A percentile compares a stretch with the other conserved stretches of the same genome.
These are phyloP conservation scores for Mallotus japonicus DNA, from an alignment of 441 rosid genomes.

Conservation along the genomic window DNA sequence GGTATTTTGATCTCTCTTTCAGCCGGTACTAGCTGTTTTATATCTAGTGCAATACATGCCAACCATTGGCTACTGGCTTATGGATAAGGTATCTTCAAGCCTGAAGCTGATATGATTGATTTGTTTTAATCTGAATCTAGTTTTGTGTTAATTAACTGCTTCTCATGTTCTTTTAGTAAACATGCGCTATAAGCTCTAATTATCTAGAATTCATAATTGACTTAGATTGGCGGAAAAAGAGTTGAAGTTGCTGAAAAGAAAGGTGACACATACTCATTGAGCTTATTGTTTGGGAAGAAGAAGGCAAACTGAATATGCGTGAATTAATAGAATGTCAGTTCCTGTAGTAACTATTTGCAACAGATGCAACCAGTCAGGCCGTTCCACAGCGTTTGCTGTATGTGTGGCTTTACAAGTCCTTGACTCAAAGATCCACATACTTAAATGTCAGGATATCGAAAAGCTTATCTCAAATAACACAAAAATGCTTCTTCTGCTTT, in stretches of 20 bases:
- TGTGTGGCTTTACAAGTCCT: too few relatives aligned
- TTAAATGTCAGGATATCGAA: not conserved
- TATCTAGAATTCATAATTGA: constrained; percentile 13
- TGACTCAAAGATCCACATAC: too few relatives aligned
- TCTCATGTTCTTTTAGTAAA: not conserved
- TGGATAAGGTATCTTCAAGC: constrained; percentile 75
- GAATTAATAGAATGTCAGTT: not conserved
- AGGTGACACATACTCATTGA: constrained; percentile 72
- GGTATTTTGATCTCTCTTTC: constrained; percentile 26
- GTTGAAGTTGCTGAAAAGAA: constrained; percentile 71
- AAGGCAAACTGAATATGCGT: constrained; percentile 46
- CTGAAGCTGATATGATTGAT: not conserved
- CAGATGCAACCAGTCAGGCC: not conserved
- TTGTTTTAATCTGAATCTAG: too few relatives aligned
- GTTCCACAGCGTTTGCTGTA: too few relatives aligned
- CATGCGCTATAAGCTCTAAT: not conserved
- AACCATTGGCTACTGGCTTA: constrained; percentile 78
- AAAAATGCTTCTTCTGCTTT: not conserved
- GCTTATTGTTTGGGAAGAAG: constrained; percentile 63
- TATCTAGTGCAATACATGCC: constrained; percentile 91
- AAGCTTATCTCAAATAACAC: not conserved
- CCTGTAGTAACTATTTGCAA: not conserved
- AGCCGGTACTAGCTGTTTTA: constrained; percentile 91
- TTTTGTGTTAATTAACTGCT: not conserved
- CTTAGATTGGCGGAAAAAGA: constrained; percentile 71